Conservation (phyloP, 176 grass and related monocot genomes). For the Phoenix roebelenii region DNA sequence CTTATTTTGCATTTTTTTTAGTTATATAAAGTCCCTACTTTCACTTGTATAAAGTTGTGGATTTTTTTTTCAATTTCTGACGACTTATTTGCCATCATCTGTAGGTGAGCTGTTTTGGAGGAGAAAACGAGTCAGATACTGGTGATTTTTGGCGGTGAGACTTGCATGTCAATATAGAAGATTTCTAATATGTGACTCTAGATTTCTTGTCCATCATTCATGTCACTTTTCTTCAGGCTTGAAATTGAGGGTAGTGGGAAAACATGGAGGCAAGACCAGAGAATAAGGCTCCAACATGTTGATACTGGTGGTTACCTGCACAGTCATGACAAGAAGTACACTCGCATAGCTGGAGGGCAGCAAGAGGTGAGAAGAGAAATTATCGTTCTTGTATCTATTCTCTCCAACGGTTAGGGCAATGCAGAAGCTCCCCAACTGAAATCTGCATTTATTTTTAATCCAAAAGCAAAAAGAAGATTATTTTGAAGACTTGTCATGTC, state of each 20-base stretch:
- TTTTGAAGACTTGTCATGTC: too few species aligned
- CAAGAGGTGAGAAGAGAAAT: conserved; percentile 44
- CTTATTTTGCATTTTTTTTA: too few species aligned
- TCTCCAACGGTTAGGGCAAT: too few species aligned
- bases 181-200: too few species aligned
- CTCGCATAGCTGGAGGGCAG: conserved; percentile 63
- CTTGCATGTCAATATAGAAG: background rate
- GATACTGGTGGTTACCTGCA: conserved; percentile 68
- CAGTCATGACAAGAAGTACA: conserved; percentile 79
- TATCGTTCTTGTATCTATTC: background rate
- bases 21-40: too few species aligned
- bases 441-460: too few species aligned
- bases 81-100: background rate
- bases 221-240: conserved; percentile 30
- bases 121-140: conserved; percentile 45
- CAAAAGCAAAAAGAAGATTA: too few species aligned
- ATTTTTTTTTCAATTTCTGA: too few species aligned
- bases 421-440: too few species aligned
- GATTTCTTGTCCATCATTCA: background rate
- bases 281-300: conserved; percentile 53
- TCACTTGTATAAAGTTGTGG: too few species aligned
- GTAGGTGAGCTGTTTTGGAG: conserved; percentile 76
- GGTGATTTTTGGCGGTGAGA: conserved; percentile 67
- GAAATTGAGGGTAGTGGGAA: conserved; percentile 65
- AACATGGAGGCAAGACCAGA: conserved; percentile 57